Base-by-base conservation (phyloP, 257 asterid genomes). In the Perilla frutescens region DNA sequence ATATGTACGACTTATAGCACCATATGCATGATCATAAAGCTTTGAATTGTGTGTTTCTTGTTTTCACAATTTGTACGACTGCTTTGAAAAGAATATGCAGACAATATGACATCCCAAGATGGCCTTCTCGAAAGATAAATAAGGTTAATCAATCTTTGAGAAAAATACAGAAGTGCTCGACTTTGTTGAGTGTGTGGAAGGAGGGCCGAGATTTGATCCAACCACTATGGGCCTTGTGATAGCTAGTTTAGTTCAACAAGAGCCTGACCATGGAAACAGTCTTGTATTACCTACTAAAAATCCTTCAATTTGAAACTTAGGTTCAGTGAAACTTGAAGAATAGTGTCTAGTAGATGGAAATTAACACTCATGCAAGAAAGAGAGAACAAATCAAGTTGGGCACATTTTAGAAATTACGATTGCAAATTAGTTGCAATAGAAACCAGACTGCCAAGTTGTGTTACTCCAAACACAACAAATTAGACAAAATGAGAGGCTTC, bases 121-220 rank as follows among this genome's bases (percentile, higher is more conserved):
- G 97, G 96, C 96, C 96, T 69, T 91, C 91, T 53, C 88, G 93
- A 62, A 88, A 88, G 78, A 90, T 91, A 73, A 88, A 84, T 56
- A 91, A 89, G 81, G 96, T 87, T 29, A 86, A 85, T 72, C 89
- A 90, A 29, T 89, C 97, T 59, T 70, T 89, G 49, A 82, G 72
- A 68, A 91, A 89, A 72, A 82, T 91, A 47, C 91, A 77, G 45
- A 84, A 84, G 89, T 86, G 65, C 82, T 91, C 10, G 82, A 90
- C 75, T 88, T 91, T 37, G 97, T 87, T 67, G 87, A 87, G 39
- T 91, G 97, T 9, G 80, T 87, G 29, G 88, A 83, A 78, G 89
- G 91, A 57, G 88, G 85, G 72, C 56, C 86, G 32, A 84, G 79
- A 79, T 88, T 84, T 67, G 88, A 91, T 80, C 81, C 90, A 29